A percentile compares a stretch with the other conserved stretches of the same genome.
Evolutionary conservation across 2,329 filamentous ascomycete species (phyloP).

Genomic region (Massarina eburnea): DNA sequence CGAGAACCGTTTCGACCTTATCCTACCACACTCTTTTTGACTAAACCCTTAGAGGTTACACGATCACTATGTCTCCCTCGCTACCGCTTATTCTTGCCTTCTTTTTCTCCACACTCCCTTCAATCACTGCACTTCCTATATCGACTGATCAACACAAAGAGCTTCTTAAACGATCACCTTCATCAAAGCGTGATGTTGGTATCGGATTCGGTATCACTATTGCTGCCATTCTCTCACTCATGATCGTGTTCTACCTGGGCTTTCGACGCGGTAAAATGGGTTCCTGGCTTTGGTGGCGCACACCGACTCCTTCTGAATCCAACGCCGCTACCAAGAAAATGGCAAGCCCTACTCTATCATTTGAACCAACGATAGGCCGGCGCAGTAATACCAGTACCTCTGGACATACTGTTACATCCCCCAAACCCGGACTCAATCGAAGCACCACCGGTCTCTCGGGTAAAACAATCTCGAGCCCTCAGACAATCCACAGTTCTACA

Average conservation of each 20-base stretch:
- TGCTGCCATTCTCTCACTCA: neutral
- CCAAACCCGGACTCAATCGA: neutral
- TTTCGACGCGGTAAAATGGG: slow-evolving; percentile 7
- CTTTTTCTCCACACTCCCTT: slow-evolving; percentile 1
- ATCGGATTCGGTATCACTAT: slow-evolving; percentile 9
- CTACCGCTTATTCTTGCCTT: neutral
- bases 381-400: neutral
- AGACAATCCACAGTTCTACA: neutral
- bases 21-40: neutral
- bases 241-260: slow-evolving; percentile 8
- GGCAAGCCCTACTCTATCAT: neutral
- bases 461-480: neutral
- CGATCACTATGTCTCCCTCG: slow-evolving; percentile 1
- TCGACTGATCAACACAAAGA: neutral
- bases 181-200: slow-evolving; percentile 1
- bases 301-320: neutral
- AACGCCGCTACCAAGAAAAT: neutral
- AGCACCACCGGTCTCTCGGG: neutral
- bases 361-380: neutral
- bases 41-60: neutral
- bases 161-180: slow-evolving; percentile 4
- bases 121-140: slow-evolving; percentile 4
- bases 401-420: neutral
- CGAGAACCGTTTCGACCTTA: neutral
- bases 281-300: slow-evolving; percentile 9